These are phyloP conservation scores for Metarhizium anisopliae DNA, from an alignment of 2,329 filamentous ascomycete genomes.

Conservation along the genomic window DNA sequence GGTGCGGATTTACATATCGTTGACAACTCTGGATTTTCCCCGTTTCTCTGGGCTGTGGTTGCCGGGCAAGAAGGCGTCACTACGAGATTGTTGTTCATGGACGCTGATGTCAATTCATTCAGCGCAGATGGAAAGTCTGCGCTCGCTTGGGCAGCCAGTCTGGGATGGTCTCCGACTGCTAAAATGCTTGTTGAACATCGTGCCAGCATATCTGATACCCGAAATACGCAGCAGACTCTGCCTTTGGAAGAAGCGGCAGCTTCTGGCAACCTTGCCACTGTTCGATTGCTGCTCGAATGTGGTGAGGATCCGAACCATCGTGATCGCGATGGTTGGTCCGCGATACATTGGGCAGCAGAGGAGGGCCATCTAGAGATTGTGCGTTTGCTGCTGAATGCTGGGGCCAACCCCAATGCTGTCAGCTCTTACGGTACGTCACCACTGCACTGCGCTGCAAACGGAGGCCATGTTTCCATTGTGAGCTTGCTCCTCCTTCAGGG, in stretches of 20 bases:
- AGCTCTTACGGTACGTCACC: neutral
- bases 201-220: neutral
- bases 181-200: neutral
- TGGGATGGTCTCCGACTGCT: neutral
- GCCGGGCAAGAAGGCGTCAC: neutral
- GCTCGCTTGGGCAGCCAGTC: constrained; percentile 1
- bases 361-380: no score
- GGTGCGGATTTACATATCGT: neutral
- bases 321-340: no score
- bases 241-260: neutral
- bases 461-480: neutral
- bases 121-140: constrained; percentile 1
- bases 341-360: no score
- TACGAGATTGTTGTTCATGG: neutral
- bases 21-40: constrained; percentile 1
- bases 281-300: no score
- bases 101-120: constrained; percentile 2
- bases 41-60: constrained; percentile 5
- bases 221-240: neutral
- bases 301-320: no score
- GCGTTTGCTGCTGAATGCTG: no score
- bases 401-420: neutral
- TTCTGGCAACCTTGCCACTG: neutral
- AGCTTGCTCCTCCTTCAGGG: no score
- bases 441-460: neutral